Percentiles rank a stretch among this genome's conserved stretches.
phyloP scores from a whole-genome alignment of 495 filamentous ascomycete genomes.

The Penicillium lividum region DNA sequence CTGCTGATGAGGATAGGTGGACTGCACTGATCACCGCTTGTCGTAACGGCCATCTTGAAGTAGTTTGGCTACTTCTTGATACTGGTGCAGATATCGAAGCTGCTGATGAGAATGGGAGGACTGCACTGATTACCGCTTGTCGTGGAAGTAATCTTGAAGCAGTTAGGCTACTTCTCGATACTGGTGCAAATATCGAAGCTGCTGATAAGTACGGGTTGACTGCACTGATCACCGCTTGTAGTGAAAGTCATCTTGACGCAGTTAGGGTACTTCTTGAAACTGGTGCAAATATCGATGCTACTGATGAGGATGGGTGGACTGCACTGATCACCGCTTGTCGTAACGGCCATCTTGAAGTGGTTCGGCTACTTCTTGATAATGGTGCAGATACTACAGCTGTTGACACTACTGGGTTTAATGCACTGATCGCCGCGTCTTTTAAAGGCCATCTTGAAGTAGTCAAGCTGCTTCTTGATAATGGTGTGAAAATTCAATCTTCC shows the following conservation, averaged over 20 bases:
- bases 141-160: neutral
- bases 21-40: neutral
- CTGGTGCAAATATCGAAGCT: neutral
- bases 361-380: neutral
- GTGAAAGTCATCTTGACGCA: neutral
- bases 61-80: neutral
- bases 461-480: neutral
- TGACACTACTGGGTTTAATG: neutral
- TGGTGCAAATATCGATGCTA: neutral
- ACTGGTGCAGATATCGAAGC: neutral
- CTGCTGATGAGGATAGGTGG: no score
- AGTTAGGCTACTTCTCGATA: neutral
- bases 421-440: neutral
- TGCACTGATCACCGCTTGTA: neutral
- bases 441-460: neutral
- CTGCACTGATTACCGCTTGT: neutral
- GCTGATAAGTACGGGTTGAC: no score
- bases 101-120: neutral
- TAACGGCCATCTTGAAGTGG: conserved; percentile 1
- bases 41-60: neutral
- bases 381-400: neutral
- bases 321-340: neutral
- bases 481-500: neutral
- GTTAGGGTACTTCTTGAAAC: neutral
- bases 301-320: neutral